Conservation (phyloP, 129 eudicot species). For the Sambucus nigra region DNA sequence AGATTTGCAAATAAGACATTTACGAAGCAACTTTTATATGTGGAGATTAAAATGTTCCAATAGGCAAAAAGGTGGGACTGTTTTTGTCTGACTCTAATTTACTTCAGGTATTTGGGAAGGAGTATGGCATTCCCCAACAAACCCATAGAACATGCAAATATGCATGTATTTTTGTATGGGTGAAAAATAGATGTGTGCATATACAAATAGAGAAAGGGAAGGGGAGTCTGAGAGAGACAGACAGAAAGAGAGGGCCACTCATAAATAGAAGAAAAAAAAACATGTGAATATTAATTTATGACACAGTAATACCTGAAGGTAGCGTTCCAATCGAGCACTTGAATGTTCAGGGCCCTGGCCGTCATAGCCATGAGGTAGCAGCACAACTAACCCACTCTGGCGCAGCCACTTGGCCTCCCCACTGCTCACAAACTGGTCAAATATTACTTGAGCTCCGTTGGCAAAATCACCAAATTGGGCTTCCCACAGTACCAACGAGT, state of each 20-base stretch:
- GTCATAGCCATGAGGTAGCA: constrained; percentile 91
- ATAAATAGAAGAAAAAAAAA: too few relatives aligned
- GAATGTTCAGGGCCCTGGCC: constrained; percentile 98
- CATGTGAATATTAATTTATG: neutral
- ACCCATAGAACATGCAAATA: neutral
- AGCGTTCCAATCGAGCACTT: constrained; percentile 83
- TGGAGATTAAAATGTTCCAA: too few relatives aligned
- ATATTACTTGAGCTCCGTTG: constrained; percentile 90
- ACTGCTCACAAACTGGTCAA: constrained; percentile 87
- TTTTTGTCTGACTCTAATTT: too few relatives aligned
- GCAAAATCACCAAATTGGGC: constrained; percentile 96
- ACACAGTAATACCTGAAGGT: constrained; percentile 57
- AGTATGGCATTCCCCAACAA: too few relatives aligned
- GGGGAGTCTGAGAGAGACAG: neutral
- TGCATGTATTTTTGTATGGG: neutral
- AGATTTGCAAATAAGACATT: too few relatives aligned
- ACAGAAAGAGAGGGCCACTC: neutral
- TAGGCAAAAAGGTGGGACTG: too few relatives aligned
- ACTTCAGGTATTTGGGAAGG: too few relatives aligned
- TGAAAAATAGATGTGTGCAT: neutral
- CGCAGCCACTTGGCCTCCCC: constrained; percentile 95
- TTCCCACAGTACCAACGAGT: constrained; percentile 80
- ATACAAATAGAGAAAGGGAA: too few relatives aligned
- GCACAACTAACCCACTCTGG: constrained; percentile 76
- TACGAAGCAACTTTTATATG: too few relatives aligned